phyloP scores from a whole-genome alignment of 1,284 basidiomycete species.

The Cryptococcus sp. region DNA sequence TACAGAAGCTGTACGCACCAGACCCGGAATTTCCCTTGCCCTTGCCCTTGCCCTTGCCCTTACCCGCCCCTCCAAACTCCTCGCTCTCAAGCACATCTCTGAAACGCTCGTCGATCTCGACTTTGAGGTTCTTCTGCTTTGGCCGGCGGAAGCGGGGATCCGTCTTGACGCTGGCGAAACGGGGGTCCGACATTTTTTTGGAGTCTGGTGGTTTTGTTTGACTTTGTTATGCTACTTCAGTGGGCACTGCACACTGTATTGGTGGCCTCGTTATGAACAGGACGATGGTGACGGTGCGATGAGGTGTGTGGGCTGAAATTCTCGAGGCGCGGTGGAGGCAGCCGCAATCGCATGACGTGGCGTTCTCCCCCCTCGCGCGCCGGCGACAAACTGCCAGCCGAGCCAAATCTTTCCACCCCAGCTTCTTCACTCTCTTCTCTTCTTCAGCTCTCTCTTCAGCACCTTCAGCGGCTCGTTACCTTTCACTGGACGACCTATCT shows the following conservation, averaged over 20 bases:
- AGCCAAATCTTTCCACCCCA: no score
- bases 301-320: not conserved
- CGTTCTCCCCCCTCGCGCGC: not conserved
- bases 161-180: slow-evolving; percentile 81
- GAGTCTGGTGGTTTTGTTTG: not conserved
- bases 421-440: no score
- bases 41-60: slow-evolving; percentile 48
- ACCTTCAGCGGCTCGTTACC: no score
- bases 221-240: not conserved
- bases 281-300: not conserved
- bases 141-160: slow-evolving; percentile 90
- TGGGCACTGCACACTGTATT: not conserved
- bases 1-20: not conserved
- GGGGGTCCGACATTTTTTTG: slow-evolving; percentile 57
- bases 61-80: slow-evolving; percentile 47
- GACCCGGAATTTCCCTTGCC: slow-evolving; percentile 26
- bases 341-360: not conserved
- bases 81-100: slow-evolving; percentile 66
- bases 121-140: slow-evolving; percentile 74
- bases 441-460: no score
- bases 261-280: not conserved
- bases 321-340: not conserved
- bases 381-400: no score
- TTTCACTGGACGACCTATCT: no score
- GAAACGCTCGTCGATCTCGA: slow-evolving; percentile 93